A percentile compares a stretch with the other conserved stretches of the same genome.
Evolutionary conservation across 352 stramenopile genomes (phyloP).

Genomic region (Pythium pyrilobum): DNA sequence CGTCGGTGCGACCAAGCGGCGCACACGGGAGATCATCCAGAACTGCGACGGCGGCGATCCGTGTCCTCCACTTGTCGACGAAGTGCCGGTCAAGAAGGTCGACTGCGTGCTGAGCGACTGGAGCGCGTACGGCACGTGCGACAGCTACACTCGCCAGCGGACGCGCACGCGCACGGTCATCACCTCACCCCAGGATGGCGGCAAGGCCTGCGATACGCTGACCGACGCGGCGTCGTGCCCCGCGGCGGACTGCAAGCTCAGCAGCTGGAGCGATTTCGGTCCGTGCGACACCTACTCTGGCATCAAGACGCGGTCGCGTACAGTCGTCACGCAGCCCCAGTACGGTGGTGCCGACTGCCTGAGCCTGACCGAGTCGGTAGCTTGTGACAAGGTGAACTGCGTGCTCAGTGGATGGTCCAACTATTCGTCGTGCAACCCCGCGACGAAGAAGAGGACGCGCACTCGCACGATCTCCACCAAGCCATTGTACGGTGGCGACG

Average conservation of each 20-base stretch:
- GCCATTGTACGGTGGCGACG: conserved; percentile 26
- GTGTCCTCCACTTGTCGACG: conserved; percentile 41
- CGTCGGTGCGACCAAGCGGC: conserved; percentile 35
- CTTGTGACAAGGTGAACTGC: conserved; percentile 45
- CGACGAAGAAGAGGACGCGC: conserved; percentile 32
- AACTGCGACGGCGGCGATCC: conserved; percentile 31
- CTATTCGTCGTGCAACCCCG: conserved; percentile 32
- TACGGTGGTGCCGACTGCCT: conserved; percentile 41
- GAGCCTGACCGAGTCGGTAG: conserved; percentile 23
- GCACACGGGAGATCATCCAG: conserved; percentile 30
- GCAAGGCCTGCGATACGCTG: conserved; percentile 33
- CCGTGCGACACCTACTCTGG: conserved; percentile 32
- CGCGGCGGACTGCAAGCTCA: conserved; percentile 39
- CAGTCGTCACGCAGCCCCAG: conserved; percentile 18
- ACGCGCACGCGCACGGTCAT: conserved; percentile 43
- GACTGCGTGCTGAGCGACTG: conserved; percentile 46
- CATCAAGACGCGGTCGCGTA: conserved; percentile 32
- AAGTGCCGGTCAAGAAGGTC: conserved; percentile 26
- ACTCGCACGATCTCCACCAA: conserved; percentile 29
- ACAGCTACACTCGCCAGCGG: conserved; percentile 27
- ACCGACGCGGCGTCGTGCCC: conserved; percentile 30
- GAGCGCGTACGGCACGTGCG: conserved; percentile 36
- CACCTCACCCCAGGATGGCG: conserved; percentile 37
- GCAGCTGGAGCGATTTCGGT: conserved; percentile 42
- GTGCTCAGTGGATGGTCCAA: conserved; percentile 32